These are phyloP conservation scores for Lipomyces kockii DNA, from an alignment of 805 yeast species.

Conservation along the genomic window DNA sequence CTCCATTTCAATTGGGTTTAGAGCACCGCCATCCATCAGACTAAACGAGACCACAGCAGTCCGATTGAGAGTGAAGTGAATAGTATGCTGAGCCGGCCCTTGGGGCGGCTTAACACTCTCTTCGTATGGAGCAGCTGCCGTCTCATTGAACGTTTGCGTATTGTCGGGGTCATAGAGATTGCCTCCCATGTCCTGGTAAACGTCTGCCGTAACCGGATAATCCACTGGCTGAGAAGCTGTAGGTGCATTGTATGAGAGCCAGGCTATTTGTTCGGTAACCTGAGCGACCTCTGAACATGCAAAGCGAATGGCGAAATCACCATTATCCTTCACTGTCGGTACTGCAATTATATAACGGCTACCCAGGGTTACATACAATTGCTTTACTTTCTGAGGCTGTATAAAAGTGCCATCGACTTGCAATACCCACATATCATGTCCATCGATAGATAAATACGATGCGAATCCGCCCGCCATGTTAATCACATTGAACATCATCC, in stretches of 20 bases:
- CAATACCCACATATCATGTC: constrained; percentile 16
- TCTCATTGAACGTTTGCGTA: not conserved
- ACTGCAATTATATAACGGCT: constrained; percentile 16
- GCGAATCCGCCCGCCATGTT: constrained; percentile 13
- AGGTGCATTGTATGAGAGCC: constrained; percentile 10
- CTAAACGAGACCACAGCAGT: constrained; percentile 1
- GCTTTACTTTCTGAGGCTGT: constrained; percentile 13
- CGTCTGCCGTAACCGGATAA: not conserved
- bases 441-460: constrained; percentile 14
- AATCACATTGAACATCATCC: constrained; percentile 11
- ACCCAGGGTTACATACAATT: constrained; percentile 8
- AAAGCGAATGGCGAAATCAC: constrained; percentile 27
- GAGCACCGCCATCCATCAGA: constrained; percentile 10
- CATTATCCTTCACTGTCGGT: constrained; percentile 69
- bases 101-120: not conserved
- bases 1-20: constrained; percentile 5
- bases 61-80: constrained; percentile 3
- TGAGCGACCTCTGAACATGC: constrained; percentile 11
- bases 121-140: constrained; percentile 12
- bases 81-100: constrained; percentile 16
- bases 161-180: not conserved
- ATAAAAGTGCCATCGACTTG: constrained; percentile 12
- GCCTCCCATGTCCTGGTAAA: constrained; percentile 14
- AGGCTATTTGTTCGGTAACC: constrained; percentile 11
- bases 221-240: not conserved